These are phyloP conservation scores for Cunninghamia lanceolata DNA, from an alignment of 75 land plant genomes.

Conservation along the genomic window DNA sequence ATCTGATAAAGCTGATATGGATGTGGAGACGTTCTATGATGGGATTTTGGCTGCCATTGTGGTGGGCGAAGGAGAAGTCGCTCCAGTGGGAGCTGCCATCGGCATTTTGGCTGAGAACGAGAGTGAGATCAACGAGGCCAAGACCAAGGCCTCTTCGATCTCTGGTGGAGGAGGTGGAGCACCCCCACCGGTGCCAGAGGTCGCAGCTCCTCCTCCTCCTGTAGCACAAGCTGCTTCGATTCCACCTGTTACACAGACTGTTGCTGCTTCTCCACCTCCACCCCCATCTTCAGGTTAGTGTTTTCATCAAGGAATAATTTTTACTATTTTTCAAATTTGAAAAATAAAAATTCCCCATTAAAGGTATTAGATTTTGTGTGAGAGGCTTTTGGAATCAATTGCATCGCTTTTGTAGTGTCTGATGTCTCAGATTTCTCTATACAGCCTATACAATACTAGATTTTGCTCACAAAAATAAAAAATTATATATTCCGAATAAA, in stretches of 20 bases:
- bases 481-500: too few relatives aligned
- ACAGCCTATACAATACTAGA: too few relatives aligned
- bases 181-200: constrained; percentile 11
- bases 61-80: constrained; percentile 65
- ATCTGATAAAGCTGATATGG: constrained; percentile 99
- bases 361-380: too few relatives aligned
- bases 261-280: constrained; percentile 13
- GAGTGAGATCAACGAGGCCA: constrained; percentile 65
- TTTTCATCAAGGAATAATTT: not conserved
- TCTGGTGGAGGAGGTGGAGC: constrained; percentile 30
- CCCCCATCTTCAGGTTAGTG: constrained; percentile 17
- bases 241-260: constrained; percentile 10
- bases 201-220: constrained; percentile 21
- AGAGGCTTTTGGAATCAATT: too few relatives aligned
- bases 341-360: too few relatives aligned
- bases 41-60: constrained; percentile 86
- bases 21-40: constrained; percentile 98
- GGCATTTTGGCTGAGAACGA: constrained; percentile 84
- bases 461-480: too few relatives aligned
- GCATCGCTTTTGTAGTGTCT: too few relatives aligned
- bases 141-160: constrained; percentile 25
- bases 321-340: not conserved
- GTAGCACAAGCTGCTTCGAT: constrained; percentile 22
- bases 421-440: too few relatives aligned
- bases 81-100: constrained; percentile 90